These are phyloP conservation scores for Talaromyces funiculosus DNA, from an alignment of 2,329 filamentous ascomycete species.

Conservation along the genomic window DNA sequence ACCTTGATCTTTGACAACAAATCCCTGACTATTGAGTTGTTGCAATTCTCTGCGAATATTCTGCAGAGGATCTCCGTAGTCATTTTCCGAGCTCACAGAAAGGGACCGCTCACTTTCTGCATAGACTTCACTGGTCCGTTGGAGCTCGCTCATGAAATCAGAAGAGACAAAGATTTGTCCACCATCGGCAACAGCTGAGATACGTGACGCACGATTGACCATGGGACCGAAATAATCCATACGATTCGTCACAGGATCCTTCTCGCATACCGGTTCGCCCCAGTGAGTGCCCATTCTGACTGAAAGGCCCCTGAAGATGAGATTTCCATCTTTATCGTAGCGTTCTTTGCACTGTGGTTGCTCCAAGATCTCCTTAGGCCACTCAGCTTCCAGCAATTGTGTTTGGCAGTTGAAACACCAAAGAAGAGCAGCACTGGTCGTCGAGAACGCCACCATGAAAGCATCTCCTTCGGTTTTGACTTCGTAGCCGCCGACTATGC, in stretches of 20 bases:
- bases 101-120: slow-evolving; percentile 73
- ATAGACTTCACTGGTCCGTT: slow-evolving; percentile 81
- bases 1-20: slow-evolving; percentile 93
- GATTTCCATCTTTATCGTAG: slow-evolving; percentile 73
- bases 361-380: slow-evolving; percentile 88
- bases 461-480: slow-evolving; percentile 99
- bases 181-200: slow-evolving; percentile 89
- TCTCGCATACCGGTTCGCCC: slow-evolving; percentile 89
- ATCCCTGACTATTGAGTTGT: slow-evolving; percentile 82
- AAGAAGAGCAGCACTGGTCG: slow-evolving; percentile 84
- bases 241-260: slow-evolving; percentile 89
- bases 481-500: slow-evolving; percentile 93
- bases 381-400: slow-evolving; percentile 77
- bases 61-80: slow-evolving; percentile 64
- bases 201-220: slow-evolving; percentile 95
- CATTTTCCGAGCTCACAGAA: slow-evolving; percentile 61
- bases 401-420: slow-evolving; percentile 97
- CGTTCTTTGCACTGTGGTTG: slow-evolving; percentile 79
- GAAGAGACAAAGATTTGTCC: slow-evolving; percentile 95
- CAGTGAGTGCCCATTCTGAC: slow-evolving; percentile 98
- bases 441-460: slow-evolving; percentile 98
- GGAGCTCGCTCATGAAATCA: slow-evolving; percentile 94
- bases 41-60: slow-evolving; percentile 82
- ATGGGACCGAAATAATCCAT: slow-evolving; percentile 99
- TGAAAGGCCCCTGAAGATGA: slow-evolving; percentile 90